phyloP scores from a whole-genome alignment of 2,329 filamentous ascomycete species.

The Penicillium sp. region DNA sequence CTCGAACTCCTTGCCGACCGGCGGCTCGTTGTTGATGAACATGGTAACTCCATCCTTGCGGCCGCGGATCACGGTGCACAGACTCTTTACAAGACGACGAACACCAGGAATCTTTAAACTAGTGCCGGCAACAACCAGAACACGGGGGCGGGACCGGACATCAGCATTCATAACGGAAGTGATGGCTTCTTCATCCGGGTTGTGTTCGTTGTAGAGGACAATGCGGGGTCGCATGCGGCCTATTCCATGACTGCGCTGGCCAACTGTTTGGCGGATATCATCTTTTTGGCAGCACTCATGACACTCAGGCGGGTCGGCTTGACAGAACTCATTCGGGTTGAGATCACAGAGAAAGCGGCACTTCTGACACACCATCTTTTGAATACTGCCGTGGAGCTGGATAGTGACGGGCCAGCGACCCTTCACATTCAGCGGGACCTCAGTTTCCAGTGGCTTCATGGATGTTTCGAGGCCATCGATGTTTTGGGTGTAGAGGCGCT shows the following conservation, averaged over 20 bases:
- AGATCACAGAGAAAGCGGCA: slow-evolving; percentile 76
- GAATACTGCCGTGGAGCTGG: slow-evolving; percentile 87
- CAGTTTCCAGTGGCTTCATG: slow-evolving; percentile 73
- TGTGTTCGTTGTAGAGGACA: slow-evolving; percentile 95
- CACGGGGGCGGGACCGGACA: slow-evolving; percentile 79
- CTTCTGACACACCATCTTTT: slow-evolving; percentile 96
- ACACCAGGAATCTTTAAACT: slow-evolving; percentile 94
- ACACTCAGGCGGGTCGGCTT: slow-evolving; percentile 79
- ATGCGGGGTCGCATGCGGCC: slow-evolving; percentile 87
- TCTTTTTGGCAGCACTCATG: slow-evolving; percentile 71
- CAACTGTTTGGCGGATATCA: slow-evolving; percentile 69
- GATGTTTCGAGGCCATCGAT: slow-evolving; percentile 92
- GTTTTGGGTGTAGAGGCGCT: slow-evolving; percentile 94
- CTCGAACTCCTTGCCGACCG: slow-evolving; percentile 77
- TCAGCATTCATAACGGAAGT: slow-evolving; percentile 85
- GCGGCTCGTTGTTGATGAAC: slow-evolving; percentile 91
- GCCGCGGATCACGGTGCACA: slow-evolving; percentile 82
- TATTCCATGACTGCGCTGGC: slow-evolving; percentile 90
- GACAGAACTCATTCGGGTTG: slow-evolving; percentile 74
- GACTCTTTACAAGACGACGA: slow-evolving; percentile 80
- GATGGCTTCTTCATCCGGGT: slow-evolving; percentile 94
- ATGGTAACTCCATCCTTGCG: slow-evolving; percentile 76
- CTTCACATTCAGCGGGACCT: slow-evolving; percentile 76
- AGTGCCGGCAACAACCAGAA: slow-evolving; percentile 90
- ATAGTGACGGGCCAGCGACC: slow-evolving; percentile 91